Conservation (phyloP, 148 eudicot genomes). For the Persicaria tinctoria region DNA sequence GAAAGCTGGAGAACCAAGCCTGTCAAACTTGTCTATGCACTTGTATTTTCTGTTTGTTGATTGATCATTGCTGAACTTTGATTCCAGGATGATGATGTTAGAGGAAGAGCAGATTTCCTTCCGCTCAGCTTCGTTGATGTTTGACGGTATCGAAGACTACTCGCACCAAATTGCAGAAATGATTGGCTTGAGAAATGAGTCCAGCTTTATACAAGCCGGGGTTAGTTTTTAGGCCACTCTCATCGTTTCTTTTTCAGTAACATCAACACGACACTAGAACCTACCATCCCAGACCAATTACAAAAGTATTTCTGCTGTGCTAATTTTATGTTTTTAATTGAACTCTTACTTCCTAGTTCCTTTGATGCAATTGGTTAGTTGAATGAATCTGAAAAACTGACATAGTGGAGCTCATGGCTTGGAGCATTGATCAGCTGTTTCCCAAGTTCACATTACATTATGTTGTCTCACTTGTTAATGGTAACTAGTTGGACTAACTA, state of each 20-base stretch:
- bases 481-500: background rate
- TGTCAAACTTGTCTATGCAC: constrained; percentile 11
- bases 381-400: background rate
- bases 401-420: background rate
- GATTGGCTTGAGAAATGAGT: constrained; percentile 90
- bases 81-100: constrained; percentile 93
- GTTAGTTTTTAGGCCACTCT: constrained; percentile 34
- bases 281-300: background rate
- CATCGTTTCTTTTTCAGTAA: background rate
- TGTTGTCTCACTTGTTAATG: background rate
- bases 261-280: background rate
- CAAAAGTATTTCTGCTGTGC: background rate
- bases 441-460: background rate
- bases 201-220: constrained; percentile 80
- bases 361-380: background rate
- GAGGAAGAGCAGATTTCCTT: constrained; percentile 96
- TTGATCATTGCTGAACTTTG: background rate
- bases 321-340: background rate
- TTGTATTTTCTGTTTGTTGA: background rate
- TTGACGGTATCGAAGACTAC: constrained; percentile 93
- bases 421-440: background rate
- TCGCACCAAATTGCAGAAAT: constrained; percentile 98
- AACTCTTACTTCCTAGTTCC: background rate
- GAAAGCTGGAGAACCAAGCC: constrained; percentile 1
- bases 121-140: constrained; percentile 65